Evolutionary conservation across 2,329 filamentous ascomycete species (phyloP), one percentile per base, ranked within the genome.

Genomic region (Dothistroma septosporum): DNA sequence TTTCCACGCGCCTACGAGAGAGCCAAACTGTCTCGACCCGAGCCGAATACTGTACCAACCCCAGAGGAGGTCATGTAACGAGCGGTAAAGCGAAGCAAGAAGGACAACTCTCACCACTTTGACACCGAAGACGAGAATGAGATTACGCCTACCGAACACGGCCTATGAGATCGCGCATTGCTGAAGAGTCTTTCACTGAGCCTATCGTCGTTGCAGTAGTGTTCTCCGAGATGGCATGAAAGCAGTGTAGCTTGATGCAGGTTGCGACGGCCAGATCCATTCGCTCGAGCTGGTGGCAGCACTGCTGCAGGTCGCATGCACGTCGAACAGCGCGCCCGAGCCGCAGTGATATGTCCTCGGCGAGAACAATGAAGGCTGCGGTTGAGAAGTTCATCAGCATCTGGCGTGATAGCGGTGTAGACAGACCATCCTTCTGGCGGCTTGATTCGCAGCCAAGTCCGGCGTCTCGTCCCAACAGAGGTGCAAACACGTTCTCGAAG

Each of bases 141-240:
- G 44, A 52, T 44, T 11, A 21, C 46, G 41, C 6, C 52, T 55
- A 10, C 9, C 37, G 44, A 10, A 22, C 35, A 32, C 46, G 57
- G 57, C 64, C 64, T 63, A 65, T 66, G 44, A 50, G 14, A 37
- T 33, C 19, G 33, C 55, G 11, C 48, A 41, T 10, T 55, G 49
- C 19, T 53, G 61, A 62, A 66, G 59, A 66, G 44, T 63, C 62
- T 66, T 64, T 44, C 47, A 16, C 60, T 57, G 63, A 61, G 61
- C 63, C 62, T 64, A 55, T 47, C 54, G 37, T 46, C 22, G 21
- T 19, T 61, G 62, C 64, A 66, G 64, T 64, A 66, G 64, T 59
- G 55, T 53, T 53, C 31, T 53, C 31, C 31, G 21, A 12, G 12
- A 53, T 50, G 57, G 31, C 52, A 47, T 52, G 55, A 56, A 55